Percentiles rank a stretch among this genome's conserved stretches.
Conservation (phyloP, 2,329 filamentous ascomycete genomes). For the Colletotrichum chrysophilum region DNA sequence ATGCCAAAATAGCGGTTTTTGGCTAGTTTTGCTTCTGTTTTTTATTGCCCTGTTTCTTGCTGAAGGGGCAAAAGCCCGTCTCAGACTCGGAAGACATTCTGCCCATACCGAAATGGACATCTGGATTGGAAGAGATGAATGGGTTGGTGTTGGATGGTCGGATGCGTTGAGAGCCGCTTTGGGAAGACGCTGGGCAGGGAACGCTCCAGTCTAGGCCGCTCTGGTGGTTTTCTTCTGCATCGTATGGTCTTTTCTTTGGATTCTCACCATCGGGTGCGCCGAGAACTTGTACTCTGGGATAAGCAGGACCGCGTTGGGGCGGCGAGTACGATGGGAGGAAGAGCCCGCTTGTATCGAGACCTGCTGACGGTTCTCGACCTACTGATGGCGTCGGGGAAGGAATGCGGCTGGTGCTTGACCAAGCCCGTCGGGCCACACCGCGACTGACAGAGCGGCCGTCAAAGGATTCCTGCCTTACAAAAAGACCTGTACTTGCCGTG, state of each 20-base stretch:
- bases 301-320: background rate
- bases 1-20: background rate
- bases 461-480: background rate
- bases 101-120: background rate
- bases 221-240: background rate
- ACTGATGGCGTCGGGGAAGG: background rate
- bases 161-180: background rate
- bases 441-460: background rate
- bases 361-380: background rate
- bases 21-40: background rate
- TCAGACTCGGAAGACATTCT: background rate
- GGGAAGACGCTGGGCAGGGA: background rate
- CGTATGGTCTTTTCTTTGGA: background rate
- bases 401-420: background rate
- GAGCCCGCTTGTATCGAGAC: background rate
- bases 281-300: background rate
- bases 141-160: background rate
- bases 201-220: background rate
- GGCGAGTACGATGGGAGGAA: background rate
- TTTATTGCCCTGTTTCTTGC: background rate
- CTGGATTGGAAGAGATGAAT: background rate
- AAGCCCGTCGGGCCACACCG: background rate
- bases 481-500: background rate
- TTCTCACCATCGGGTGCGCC: background rate
- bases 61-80: background rate